Base-by-base conservation (phyloP, 2,329 filamentous ascomycete genomes). In the Aureobasidium musti region DNA sequence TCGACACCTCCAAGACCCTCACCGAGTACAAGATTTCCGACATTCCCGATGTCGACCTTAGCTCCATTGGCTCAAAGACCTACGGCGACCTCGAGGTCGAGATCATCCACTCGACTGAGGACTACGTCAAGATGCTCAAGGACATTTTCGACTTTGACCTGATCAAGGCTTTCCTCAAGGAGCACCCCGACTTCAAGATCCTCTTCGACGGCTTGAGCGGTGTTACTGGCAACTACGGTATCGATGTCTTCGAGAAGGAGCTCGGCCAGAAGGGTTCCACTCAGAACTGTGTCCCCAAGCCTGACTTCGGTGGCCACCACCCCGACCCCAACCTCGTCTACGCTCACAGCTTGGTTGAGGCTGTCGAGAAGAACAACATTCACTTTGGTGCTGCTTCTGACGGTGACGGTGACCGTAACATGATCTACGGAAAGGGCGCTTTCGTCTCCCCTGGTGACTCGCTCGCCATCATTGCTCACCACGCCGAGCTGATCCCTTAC, bases 301-400 rank as follows among this genome's bases (percentile, higher is more conserved):
- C 94, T 65, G 94, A 99, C 82, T 99, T 99, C 81, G 92, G 92
- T 75, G 95, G 95, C 72, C 93, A 95, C 73, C 95, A 99, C 83
- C 95, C 95, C 50, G 95, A 99, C 77, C 95, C 95, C 72, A 99
- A 99, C 83, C 87, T 99, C 43, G 96, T 95, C 67, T 99, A 99
- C 74, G 95, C 95, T 35, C 91, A 96, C 81, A 94, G 92, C 64
- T 86, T 99, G 49, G 95, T 99, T 68, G 92, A 97, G 75, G 91
- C 88, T 69, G 95, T 99, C 49, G 92, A 99, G 80, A 91, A 91
- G 82, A 88, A 91, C 74, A 86, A 88, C 68, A 92, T 99, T 71
- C 95, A 96, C 76, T 99, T 99, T 74, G 95, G 95, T 75, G 95
- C 95, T 67, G 95, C 95, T 56, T 96, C 91, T 70, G 95, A 99